A percentile compares a stretch with the other conserved stretches of the same genome.
Conservation (phyloP, 1,284 basidiomycete species). For the Singerocomus inundabilis region DNA sequence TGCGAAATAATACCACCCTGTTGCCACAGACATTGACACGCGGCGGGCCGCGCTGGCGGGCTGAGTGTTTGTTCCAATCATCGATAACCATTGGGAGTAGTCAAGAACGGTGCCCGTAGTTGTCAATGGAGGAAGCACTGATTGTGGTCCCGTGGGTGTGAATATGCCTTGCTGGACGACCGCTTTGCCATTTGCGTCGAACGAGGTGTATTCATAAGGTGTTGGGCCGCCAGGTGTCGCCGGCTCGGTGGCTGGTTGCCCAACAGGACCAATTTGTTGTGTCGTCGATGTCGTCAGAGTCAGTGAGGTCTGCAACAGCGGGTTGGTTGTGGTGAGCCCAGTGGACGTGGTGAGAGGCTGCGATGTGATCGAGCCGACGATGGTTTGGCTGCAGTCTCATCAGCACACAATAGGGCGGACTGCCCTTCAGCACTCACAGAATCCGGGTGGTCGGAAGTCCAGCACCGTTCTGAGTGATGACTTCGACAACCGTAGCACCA, state of each 20-base stretch:
- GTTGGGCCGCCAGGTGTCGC: slow-evolving; percentile 46
- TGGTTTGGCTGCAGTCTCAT: slow-evolving; percentile 24
- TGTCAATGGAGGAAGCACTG: slow-evolving; percentile 36
- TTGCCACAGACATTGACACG: slow-evolving; percentile 17
- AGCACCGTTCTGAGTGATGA: slow-evolving; percentile 42
- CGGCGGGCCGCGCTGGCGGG: slow-evolving; percentile 27
- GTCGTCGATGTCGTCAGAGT: slow-evolving; percentile 24
- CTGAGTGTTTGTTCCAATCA: slow-evolving; percentile 42
- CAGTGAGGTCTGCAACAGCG: slow-evolving; percentile 12
- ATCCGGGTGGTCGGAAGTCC: slow-evolving; percentile 45
- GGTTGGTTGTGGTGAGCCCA: slow-evolving; percentile 23
- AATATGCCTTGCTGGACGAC: slow-evolving; percentile 48
- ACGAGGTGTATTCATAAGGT: slow-evolving; percentile 59
- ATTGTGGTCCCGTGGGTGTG: slow-evolving; percentile 52
- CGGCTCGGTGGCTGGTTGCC: slow-evolving; percentile 46
- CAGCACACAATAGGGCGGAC: neutral
- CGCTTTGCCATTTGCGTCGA: slow-evolving; percentile 54
- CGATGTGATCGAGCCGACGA: slow-evolving; percentile 25
- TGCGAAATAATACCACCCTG: slow-evolving; percentile 34
- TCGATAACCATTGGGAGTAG: slow-evolving; percentile 52
- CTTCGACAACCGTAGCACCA: slow-evolving; percentile 55
- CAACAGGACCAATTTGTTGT: slow-evolving; percentile 53
- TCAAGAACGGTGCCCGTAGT: slow-evolving; percentile 51
- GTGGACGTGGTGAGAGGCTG: slow-evolving; percentile 23
- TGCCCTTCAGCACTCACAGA: slow-evolving; percentile 38